Evolutionary conservation across 495 filamentous ascomycete genomes (phyloP).

Genomic region (Hypoxylon perforatum): DNA sequence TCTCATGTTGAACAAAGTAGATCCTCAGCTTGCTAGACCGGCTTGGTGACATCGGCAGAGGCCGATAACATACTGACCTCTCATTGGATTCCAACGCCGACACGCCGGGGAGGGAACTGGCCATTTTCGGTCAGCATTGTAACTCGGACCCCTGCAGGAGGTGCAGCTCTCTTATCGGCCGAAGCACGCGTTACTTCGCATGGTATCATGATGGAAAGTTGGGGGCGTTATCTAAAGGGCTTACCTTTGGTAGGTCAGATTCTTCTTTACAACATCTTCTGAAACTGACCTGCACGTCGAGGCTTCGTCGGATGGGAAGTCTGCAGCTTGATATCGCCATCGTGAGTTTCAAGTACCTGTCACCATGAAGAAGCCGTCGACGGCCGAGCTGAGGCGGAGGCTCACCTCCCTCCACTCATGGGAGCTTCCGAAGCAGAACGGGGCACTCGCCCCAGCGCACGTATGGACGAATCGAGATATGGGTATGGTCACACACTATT

Average conservation of each 20-base stretch:
- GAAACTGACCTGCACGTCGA: neutral
- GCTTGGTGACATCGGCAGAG: neutral
- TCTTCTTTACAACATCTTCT: neutral
- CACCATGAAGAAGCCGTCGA: constrained; percentile 26
- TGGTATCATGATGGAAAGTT: constrained; percentile 16
- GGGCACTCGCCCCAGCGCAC: constrained; percentile 58
- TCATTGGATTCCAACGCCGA: constrained; percentile 34
- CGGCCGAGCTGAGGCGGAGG: constrained; percentile 47
- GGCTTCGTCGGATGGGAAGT: neutral
- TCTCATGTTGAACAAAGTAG: too few species aligned
- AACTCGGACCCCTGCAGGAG: constrained; percentile 24
- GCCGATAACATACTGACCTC: constrained; percentile 35
- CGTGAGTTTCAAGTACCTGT: neutral
- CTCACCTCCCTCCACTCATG: constrained; percentile 55
- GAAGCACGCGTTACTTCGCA: neutral
- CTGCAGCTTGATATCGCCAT: neutral
- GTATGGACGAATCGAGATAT: constrained; percentile 59
- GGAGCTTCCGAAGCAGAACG: constrained; percentile 61
- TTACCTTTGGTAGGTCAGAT: neutral
- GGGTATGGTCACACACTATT: constrained; percentile 35
- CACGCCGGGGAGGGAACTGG: constrained; percentile 10
- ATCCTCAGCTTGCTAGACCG: too few species aligned
- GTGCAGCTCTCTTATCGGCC: constrained; percentile 25
- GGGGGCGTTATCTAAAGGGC: constrained; percentile 11
- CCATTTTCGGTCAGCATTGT: neutral